Evolutionary conservation across 1,284 basidiomycete species (phyloP).

Genomic region (Moniliophthora roreri): DNA sequence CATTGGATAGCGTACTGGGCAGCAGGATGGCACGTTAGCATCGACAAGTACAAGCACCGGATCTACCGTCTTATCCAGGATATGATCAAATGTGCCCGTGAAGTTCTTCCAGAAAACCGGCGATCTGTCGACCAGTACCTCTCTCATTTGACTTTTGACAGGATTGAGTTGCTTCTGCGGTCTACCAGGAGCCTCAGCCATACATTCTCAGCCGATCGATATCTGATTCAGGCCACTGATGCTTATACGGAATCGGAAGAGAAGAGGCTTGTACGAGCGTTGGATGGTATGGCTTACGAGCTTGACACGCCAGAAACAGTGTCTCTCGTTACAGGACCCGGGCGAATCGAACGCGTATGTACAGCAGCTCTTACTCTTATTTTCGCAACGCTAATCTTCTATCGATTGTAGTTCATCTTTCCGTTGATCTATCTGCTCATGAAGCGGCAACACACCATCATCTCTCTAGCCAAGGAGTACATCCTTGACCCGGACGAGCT

Average conservation of each 20-base stretch:
- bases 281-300: conserved; percentile 24
- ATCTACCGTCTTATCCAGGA: conserved; percentile 27
- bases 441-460: conserved; percentile 23
- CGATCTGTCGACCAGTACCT: conserved; percentile 35
- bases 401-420: conserved; percentile 24
- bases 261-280: conserved; percentile 18
- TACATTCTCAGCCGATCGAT: background rate
- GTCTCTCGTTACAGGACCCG: conserved; percentile 25
- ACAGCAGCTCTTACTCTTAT: background rate
- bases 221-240: conserved; percentile 11
- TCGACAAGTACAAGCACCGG: conserved; percentile 27
- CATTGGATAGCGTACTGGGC: conserved; percentile 51
- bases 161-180: conserved; percentile 35
- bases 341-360: conserved; percentile 29
- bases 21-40: conserved; percentile 31
- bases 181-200: conserved; percentile 23
- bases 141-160: conserved; percentile 29
- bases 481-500: conserved; percentile 24
- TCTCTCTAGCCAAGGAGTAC: conserved; percentile 20
- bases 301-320: conserved; percentile 25
- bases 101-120: conserved; percentile 30
- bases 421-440: conserved; percentile 27
- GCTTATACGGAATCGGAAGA: conserved; percentile 20
- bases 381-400: conserved; percentile 2
- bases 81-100: conserved; percentile 27